Conservation (phyloP, 345 rosid genomes). For the Syzygium aromaticum region DNA sequence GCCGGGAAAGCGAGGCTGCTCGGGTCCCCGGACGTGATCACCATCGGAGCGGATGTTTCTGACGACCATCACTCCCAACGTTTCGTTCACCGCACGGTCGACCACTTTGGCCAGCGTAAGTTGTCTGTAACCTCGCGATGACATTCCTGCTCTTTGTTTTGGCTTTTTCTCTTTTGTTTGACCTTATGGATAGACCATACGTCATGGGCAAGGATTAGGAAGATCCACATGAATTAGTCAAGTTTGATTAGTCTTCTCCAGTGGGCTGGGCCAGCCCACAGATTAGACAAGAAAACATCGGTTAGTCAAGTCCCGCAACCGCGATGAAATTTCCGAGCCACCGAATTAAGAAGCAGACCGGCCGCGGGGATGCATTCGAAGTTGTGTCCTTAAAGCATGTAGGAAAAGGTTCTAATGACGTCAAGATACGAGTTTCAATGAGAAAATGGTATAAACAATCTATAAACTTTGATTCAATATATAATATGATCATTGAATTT, state of each 20-base stretch:
- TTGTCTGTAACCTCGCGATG: background rate
- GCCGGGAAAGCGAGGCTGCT: slow-evolving; percentile 9
- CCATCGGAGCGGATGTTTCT: slow-evolving; percentile 13
- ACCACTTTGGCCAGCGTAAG: slow-evolving; percentile 20
- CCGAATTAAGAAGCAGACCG: background rate
- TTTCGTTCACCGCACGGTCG: slow-evolving; percentile 9
- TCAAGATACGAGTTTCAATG: background rate
- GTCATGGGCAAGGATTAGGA: background rate
- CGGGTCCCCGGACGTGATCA: slow-evolving; percentile 13
- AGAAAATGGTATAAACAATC: too few species aligned
- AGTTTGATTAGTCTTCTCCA: background rate
- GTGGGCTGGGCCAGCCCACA: background rate
- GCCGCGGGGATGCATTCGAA: background rate
- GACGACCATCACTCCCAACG: slow-evolving; percentile 4
- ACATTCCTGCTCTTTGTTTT: background rate
- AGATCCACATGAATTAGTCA: background rate
- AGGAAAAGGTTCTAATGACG: background rate
- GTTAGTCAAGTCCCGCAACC: background rate
- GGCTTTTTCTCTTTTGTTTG: background rate
- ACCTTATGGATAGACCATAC: background rate
- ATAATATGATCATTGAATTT: too few species aligned
- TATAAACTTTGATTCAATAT: too few species aligned
- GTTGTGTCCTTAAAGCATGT: background rate
- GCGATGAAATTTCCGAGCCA: background rate
- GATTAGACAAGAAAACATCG: background rate